Conservation (phyloP, 139 green algal genomes). For the Haematococcus sp. region DNA sequence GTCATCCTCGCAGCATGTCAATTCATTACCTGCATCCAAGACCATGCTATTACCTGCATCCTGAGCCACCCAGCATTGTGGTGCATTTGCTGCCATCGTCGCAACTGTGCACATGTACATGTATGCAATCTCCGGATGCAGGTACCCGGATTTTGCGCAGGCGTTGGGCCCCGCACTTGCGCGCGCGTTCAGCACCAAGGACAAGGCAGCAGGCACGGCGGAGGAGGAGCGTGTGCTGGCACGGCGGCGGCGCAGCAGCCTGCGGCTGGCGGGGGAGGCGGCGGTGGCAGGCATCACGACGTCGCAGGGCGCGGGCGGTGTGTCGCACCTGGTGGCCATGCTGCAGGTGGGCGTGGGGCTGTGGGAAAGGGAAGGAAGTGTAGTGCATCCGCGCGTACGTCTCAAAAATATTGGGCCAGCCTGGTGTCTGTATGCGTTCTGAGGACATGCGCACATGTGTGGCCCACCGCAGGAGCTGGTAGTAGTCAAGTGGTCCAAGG, state of each 20-base stretch:
- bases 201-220: conserved; percentile 7
- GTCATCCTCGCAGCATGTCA: too few species aligned
- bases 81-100: too few species aligned
- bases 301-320: conserved; percentile 11
- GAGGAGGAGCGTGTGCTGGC: conserved; percentile 50
- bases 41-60: too few species aligned
- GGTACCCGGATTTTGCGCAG: conserved; percentile 2
- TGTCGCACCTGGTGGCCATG: conserved; percentile 49
- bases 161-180: conserved; percentile 26
- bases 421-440: too few species aligned
- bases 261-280: conserved; percentile 88
- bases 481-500: background rate
- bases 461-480: too few species aligned
- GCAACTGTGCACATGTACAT: too few species aligned
- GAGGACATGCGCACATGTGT: too few species aligned
- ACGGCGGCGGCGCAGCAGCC: conserved; percentile 49
- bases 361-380: too few species aligned
- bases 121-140: background rate
- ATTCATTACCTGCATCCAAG: too few species aligned
- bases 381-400: too few species aligned
- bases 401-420: too few species aligned
- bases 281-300: conserved; percentile 53
- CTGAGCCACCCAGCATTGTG: too few species aligned
- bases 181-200: conserved; percentile 19
- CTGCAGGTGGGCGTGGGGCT: conserved; percentile 36